A percentile compares a stretch with the other conserved stretches of the same genome.
Conservation (phyloP, 371 early-diverging fungal species). For the Fennellomyces sp. region DNA sequence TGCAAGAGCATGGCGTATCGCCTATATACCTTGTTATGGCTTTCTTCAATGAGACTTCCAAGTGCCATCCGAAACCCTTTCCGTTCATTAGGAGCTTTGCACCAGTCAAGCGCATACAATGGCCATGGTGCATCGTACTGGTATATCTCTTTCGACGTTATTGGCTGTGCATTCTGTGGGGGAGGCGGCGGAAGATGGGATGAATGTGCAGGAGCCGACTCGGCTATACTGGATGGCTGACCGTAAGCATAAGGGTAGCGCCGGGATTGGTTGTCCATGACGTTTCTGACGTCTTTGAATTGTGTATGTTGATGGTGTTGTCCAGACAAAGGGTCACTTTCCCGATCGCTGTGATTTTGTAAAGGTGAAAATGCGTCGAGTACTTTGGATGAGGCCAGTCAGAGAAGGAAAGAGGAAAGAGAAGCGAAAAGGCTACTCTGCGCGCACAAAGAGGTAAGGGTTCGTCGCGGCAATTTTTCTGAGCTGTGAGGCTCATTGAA, state of each 20-base stretch:
- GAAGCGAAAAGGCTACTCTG: conserved; percentile 7
- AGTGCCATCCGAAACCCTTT: conserved; percentile 74
- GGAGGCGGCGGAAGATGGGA: conserved; percentile 9
- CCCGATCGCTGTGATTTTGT: no score
- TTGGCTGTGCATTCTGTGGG: not conserved
- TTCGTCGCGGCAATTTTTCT: not conserved
- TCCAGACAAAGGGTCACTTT: no score
- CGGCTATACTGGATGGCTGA: not conserved
- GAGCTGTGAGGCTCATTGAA: not conserved
- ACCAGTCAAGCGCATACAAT: conserved; percentile 86
- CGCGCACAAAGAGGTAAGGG: not conserved
- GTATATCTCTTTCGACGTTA: conserved; percentile 65
- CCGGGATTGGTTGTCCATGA: conserved; percentile 13
- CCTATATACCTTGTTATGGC: conserved; percentile 66
- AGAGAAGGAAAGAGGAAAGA: not conserved
- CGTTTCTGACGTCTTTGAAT: not conserved
- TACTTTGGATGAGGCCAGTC: not conserved
- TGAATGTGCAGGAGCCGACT: not conserved
- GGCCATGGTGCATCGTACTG: conserved; percentile 81
- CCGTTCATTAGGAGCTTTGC: conserved; percentile 55
- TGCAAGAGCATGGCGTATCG: no score
- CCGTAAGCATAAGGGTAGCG: conserved; percentile 12
- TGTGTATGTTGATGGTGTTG: not conserved
- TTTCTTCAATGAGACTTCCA: conserved; percentile 78
- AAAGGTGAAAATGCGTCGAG: not conserved